Evolutionary conservation across 192 early-diverging fungal genomes (phyloP).

Genomic region (Paraglomus brasilianum): DNA sequence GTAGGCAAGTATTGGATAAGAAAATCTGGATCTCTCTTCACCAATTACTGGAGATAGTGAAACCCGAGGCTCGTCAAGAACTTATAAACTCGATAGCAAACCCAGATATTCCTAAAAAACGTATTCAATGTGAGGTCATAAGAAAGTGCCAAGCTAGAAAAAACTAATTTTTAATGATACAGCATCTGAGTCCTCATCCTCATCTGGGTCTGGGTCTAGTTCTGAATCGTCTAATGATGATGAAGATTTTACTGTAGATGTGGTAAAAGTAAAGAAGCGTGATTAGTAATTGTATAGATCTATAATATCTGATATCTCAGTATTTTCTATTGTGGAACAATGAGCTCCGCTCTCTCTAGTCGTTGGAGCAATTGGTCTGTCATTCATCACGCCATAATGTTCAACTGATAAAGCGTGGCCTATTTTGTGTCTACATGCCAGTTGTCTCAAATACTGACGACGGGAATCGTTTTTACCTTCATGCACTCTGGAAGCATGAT

Average conservation of each 20-base stretch:
- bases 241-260: constrained; percentile 8
- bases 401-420: background rate
- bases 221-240: constrained; percentile 13
- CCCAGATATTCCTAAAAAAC: background rate
- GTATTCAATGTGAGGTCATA: background rate
- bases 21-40: constrained; percentile 11
- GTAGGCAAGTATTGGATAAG: constrained; percentile 4
- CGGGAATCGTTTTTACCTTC: background rate
- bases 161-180: constrained; percentile 1
- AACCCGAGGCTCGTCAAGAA: background rate
- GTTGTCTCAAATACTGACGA: background rate
- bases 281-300: background rate
- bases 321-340: background rate
- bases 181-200: background rate
- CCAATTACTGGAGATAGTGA: constrained; percentile 2
- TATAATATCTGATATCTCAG: background rate
- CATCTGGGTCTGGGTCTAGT: background rate
- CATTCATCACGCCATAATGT: background rate
- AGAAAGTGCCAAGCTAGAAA: background rate
- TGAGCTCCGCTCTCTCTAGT: background rate
- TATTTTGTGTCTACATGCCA: background rate
- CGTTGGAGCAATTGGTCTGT: background rate
- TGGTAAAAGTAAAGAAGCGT: constrained; percentile 3
- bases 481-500: constrained; percentile 4
- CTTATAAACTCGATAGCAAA: constrained; percentile 12